phyloP scores from a whole-genome alignment of 2,329 filamentous ascomycete genomes.

The Cladosporium oxysporum region DNA sequence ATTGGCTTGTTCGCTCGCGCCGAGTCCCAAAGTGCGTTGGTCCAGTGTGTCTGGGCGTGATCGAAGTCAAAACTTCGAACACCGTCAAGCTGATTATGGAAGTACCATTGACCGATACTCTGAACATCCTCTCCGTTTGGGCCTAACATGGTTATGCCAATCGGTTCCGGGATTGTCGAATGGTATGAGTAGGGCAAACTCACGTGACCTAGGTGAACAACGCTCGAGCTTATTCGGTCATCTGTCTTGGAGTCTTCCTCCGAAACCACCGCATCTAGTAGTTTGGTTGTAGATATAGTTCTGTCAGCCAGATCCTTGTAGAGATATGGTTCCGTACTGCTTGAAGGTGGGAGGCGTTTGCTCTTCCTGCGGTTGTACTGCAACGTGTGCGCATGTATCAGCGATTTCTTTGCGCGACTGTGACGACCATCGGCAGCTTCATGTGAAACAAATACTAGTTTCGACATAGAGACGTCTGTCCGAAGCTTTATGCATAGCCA shows the following conservation, averaged over 20 bases:
- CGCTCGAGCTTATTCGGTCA: neutral
- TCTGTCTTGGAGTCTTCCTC: neutral
- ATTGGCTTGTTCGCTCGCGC: slow-evolving; percentile 3
- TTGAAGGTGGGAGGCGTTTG: neutral
- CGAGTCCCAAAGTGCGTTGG: slow-evolving; percentile 6
- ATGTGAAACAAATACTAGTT: neutral
- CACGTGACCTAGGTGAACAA: neutral
- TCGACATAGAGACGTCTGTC: neutral
- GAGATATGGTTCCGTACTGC: neutral
- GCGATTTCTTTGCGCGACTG: neutral
- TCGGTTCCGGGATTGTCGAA: neutral
- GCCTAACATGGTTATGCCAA: neutral
- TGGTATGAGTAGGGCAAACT: neutral
- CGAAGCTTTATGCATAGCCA: neutral
- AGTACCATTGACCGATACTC: slow-evolving; percentile 8
- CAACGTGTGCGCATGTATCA: neutral
- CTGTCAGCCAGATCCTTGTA: neutral
- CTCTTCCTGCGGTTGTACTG: slow-evolving; percentile 1
- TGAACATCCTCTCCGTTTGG: slow-evolving; percentile 1
- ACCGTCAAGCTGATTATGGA: slow-evolving; percentile 1
- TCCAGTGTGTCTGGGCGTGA: slow-evolving; percentile 6
- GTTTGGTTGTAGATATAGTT: neutral
- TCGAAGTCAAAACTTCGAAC: neutral
- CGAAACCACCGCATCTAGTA: neutral
- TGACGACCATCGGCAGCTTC: neutral